These are phyloP conservation scores for Zoysia matrella DNA, from an alignment of 202 grass and related monocot genomes.

Conservation along the genomic window DNA sequence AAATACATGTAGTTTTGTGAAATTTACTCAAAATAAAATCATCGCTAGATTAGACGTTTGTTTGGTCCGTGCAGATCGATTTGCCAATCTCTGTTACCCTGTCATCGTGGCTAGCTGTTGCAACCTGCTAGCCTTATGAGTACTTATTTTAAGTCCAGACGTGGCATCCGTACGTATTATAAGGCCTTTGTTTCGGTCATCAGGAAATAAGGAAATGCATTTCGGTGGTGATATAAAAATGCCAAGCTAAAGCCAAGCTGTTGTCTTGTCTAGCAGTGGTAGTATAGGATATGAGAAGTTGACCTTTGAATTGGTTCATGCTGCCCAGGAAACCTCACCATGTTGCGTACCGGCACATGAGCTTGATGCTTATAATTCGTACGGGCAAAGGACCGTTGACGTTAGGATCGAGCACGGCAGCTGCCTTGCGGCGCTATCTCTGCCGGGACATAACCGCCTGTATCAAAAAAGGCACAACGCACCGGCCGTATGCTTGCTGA, in stretches of 20 bases:
- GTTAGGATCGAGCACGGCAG: neutral
- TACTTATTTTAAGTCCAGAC: too few species aligned
- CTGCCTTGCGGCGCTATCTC: neutral
- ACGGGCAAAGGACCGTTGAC: constrained; percentile 49
- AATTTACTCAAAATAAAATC: neutral
- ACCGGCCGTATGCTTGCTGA: neutral
- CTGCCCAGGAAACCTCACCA: neutral
- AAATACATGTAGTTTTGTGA: too few species aligned
- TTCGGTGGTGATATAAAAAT: too few species aligned
- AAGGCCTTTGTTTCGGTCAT: too few species aligned
- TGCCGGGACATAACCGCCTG: neutral
- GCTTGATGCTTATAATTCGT: neutral
- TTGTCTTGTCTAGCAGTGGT: neutral
- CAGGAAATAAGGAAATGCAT: too few species aligned
- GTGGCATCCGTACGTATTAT: too few species aligned
- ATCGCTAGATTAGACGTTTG: neutral
- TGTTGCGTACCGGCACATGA: constrained; percentile 15
- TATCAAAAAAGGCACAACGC: constrained; percentile 6
- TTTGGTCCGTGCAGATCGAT: neutral
- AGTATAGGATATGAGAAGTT: constrained; percentile 10
- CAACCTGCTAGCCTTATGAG: too few species aligned
- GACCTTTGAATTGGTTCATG: constrained; percentile 33
- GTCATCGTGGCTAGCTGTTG: neutral
- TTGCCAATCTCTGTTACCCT: constrained; percentile 4
- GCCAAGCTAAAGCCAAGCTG: constrained; percentile 16